Conservation (phyloP, 306 rosid genomes). For the Quercus ilex region DNA sequence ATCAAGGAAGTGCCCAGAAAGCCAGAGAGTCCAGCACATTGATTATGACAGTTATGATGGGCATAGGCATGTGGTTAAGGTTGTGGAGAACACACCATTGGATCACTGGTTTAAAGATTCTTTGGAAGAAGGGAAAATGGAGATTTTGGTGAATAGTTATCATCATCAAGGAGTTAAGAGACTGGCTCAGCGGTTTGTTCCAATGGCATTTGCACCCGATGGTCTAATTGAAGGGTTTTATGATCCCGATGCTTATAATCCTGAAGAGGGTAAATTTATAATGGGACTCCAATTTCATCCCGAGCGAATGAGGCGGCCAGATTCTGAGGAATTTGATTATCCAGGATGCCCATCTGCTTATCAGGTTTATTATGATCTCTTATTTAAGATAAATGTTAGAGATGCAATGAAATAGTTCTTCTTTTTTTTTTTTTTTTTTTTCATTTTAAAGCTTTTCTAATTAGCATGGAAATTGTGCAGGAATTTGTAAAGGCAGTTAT, state of each 20-base stretch:
- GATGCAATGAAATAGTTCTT: background rate
- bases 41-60: constrained; percentile 87
- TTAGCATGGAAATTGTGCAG: constrained; percentile 31
- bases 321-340: constrained; percentile 85
- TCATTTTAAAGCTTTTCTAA: background rate
- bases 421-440: background rate
- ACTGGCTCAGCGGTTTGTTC: constrained; percentile 76
- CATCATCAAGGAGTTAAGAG: constrained; percentile 93
- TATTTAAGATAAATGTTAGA: background rate
- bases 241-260: constrained; percentile 85
- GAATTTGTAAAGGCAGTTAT: constrained; percentile 89
- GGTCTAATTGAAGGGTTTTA: constrained; percentile 87
- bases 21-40: constrained; percentile 53
- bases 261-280: constrained; percentile 85
- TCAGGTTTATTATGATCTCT: constrained; percentile 31
- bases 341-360: constrained; percentile 87
- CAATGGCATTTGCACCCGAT: constrained; percentile 85
- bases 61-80: constrained; percentile 68
- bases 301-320: constrained; percentile 69
- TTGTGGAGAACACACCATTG: constrained; percentile 76
- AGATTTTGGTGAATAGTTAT: constrained; percentile 80
- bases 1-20: constrained; percentile 30
- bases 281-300: constrained; percentile 98
- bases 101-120: constrained; percentile 75
- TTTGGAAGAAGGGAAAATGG: constrained; percentile 49